Evolutionary conservation across 495 filamentous ascomycete species (phyloP).

Genomic region (Aspergillus baeticus): DNA sequence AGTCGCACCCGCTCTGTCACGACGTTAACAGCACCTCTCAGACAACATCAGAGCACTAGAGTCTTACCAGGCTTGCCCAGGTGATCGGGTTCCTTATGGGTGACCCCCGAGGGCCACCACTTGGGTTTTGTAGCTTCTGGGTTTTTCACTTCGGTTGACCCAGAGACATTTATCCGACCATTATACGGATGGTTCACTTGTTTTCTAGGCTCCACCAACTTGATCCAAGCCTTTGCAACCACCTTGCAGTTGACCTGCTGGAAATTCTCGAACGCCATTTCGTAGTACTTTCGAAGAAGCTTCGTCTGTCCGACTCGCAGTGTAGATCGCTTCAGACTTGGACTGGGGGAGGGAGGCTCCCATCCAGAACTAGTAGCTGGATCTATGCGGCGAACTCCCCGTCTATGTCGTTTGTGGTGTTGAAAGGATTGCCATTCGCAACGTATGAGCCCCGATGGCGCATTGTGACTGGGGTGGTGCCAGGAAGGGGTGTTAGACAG

Average conservation of each 20-base stretch:
- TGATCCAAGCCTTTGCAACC: constrained; percentile 73
- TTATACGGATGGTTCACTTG: constrained; percentile 77
- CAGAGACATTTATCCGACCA: constrained; percentile 45
- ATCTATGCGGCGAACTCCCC: constrained; percentile 21
- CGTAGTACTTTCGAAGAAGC: constrained; percentile 62
- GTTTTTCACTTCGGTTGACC: constrained; percentile 38
- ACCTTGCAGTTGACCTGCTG: constrained; percentile 71
- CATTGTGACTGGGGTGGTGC: constrained; percentile 19
- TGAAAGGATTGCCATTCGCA: constrained; percentile 37
- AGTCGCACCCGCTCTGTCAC: constrained; percentile 59
- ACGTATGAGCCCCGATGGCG: constrained; percentile 31
- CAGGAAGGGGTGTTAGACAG: constrained; percentile 14
- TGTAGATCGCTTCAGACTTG: constrained; percentile 30
- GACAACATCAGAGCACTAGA: background rate
- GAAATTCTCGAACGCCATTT: constrained; percentile 58
- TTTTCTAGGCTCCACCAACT: constrained; percentile 74
- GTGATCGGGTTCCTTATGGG: constrained; percentile 81
- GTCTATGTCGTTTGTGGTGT: constrained; percentile 32
- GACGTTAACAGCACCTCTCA: constrained; percentile 4
- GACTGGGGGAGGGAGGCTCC: constrained; percentile 26
- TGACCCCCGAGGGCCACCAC: constrained; percentile 74
- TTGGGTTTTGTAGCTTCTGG: constrained; percentile 54
- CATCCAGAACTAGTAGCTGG: constrained; percentile 12
- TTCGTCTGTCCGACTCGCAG: constrained; percentile 57
- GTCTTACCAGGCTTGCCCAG: constrained; percentile 64